Evolutionary conservation across 495 filamentous ascomycete species (phyloP).

Genomic region (Penicillium manginii): DNA sequence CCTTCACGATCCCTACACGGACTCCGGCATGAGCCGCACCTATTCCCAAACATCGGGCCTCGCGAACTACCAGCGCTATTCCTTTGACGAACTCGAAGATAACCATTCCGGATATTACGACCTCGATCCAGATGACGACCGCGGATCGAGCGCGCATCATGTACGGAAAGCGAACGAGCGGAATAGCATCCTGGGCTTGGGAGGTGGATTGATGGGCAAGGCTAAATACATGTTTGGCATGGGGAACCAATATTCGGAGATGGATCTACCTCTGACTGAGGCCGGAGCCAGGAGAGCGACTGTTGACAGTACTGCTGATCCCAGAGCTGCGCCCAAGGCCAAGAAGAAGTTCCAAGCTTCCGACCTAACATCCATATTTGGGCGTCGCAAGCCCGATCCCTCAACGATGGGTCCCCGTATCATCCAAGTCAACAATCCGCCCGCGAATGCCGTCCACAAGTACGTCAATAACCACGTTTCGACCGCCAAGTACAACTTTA

Average conservation of each 20-base stretch:
- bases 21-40: conserved; percentile 44
- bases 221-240: conserved; percentile 92
- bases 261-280: conserved; percentile 95
- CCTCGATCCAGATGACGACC: conserved; percentile 57
- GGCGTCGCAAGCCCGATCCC: conserved; percentile 80
- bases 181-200: conserved; percentile 84
- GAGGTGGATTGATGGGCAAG: conserved; percentile 82
- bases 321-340: conserved; percentile 32
- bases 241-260: conserved; percentile 91
- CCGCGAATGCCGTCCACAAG: conserved; percentile 84
- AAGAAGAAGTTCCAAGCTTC: conserved; percentile 66
- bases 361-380: conserved; percentile 95
- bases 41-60: conserved; percentile 87
- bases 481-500: conserved; percentile 95
- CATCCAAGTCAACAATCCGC: conserved; percentile 96
- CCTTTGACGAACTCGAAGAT: conserved; percentile 81
- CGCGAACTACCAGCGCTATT: conserved; percentile 87
- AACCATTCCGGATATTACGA: conserved; percentile 69
- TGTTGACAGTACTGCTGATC: conserved; percentile 37
- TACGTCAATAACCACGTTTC: conserved; percentile 96
- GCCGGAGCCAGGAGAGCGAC: conserved; percentile 57
- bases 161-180: conserved; percentile 68
- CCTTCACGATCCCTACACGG: conserved; percentile 52
- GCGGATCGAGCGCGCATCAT: conserved; percentile 54
- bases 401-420: conserved; percentile 89